These are phyloP conservation scores for Maudiozyma saulgeensis DNA, from an alignment of 805 yeast species.

Conservation along the genomic window DNA sequence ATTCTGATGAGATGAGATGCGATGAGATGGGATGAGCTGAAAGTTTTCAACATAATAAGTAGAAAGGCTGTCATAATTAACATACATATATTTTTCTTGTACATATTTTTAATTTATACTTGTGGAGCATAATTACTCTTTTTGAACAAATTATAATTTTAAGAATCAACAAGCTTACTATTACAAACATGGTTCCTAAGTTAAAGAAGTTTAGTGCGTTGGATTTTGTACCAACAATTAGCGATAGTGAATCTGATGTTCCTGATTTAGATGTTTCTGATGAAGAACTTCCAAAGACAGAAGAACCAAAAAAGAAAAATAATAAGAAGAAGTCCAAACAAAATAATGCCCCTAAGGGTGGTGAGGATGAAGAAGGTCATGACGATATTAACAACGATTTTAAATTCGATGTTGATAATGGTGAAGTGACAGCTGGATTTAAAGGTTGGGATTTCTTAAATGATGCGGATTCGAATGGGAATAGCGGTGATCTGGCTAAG, in stretches of 20 bases:
- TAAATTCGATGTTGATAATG: conserved; percentile 54
- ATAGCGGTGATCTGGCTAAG: conserved; percentile 17
- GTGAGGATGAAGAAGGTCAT: conserved; percentile 30
- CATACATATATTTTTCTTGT: not conserved
- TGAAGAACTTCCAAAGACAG: conserved; percentile 30
- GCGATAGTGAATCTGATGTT: conserved; percentile 66
- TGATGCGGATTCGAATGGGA: conserved; percentile 12
- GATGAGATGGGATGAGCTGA: conserved; percentile 1
- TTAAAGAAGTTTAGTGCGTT: conserved; percentile 16
- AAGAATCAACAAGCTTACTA: not conserved
- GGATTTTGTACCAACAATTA: conserved; percentile 61
- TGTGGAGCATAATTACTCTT: too few species aligned
- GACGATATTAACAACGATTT: conserved; percentile 67
- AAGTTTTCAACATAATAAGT: not conserved
- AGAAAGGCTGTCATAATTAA: not conserved
- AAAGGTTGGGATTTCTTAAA: conserved; percentile 82
- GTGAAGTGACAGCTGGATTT: conserved; percentile 32
- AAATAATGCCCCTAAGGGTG: conserved; percentile 24
- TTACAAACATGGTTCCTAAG: not conserved
- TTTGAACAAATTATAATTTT: too few species aligned
- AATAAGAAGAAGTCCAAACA: conserved; percentile 13
- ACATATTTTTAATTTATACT: not conserved
- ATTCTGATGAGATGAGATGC: not conserved
- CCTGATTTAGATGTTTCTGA: conserved; percentile 43
- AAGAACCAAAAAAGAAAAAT: conserved; percentile 14